These are phyloP conservation scores for Curvularia hawaiiensis DNA, from an alignment of 2,329 filamentous ascomycete genomes.

Conservation along the genomic window DNA sequence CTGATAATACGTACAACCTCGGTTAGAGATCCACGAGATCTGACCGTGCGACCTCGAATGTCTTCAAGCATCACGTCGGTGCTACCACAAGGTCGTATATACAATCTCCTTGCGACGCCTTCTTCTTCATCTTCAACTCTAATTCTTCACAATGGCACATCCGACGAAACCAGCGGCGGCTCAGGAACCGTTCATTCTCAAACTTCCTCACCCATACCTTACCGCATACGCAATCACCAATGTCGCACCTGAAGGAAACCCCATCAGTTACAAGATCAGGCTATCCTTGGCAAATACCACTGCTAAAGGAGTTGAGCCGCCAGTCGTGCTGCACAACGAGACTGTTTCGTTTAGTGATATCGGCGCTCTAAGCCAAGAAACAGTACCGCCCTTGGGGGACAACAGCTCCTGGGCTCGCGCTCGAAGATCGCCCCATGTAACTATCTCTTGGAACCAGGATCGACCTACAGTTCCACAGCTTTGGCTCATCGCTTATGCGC, in stretches of 20 bases:
- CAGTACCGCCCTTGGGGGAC: conserved; percentile 35
- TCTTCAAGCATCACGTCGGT: conserved; percentile 17
- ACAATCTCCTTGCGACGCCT: conserved; percentile 2
- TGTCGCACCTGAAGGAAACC: conserved; percentile 26
- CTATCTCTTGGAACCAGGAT: conserved; percentile 49
- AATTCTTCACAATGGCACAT: conserved; percentile 27
- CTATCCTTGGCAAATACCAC: conserved; percentile 25
- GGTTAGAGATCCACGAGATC: conserved; percentile 22
- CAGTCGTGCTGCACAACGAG: conserved; percentile 35
- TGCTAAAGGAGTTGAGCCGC: conserved; percentile 30
- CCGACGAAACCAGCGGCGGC: conserved; percentile 19
- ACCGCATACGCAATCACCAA: conserved; percentile 42
- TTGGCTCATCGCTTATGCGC: conserved; percentile 55
- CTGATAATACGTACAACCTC: conserved; percentile 30
- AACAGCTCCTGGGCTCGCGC: conserved; percentile 53
- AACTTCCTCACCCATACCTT: conserved; percentile 47
- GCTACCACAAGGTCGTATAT: conserved; percentile 12
- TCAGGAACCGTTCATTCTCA: conserved; percentile 36
- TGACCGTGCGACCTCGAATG: conserved; percentile 10
- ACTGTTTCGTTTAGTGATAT: conserved; percentile 39
- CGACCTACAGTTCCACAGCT: conserved; percentile 53
- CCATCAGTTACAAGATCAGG: conserved; percentile 27
- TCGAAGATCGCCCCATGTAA: conserved; percentile 50
- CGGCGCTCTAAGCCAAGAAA: conserved; percentile 30
- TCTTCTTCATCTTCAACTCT: conserved; percentile 3